Percentiles rank a stretch among this genome's conserved stretches.
Evolutionary conservation across 495 filamentous ascomycete species (phyloP).

Genomic region (Penicillium lividum): DNA sequence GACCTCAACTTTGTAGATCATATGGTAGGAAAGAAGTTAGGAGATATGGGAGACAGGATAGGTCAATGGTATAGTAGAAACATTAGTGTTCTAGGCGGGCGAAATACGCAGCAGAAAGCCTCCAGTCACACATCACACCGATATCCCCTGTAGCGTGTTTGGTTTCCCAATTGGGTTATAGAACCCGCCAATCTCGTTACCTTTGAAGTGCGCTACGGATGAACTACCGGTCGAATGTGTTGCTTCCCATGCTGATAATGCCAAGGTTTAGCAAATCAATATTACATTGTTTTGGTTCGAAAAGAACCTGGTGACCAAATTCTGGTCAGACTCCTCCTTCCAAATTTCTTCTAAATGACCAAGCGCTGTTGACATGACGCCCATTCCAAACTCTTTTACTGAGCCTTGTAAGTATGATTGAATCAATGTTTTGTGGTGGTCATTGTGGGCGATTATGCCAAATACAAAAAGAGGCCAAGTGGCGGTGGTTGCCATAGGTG

Average conservation of each 20-base stretch:
- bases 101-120: no score
- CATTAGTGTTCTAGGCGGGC: no score
- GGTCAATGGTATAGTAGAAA: no score
- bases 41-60: no score
- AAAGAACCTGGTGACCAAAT: constrained; percentile 16
- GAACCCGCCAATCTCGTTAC: not conserved
- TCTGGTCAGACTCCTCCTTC: constrained; percentile 3
- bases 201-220: not conserved
- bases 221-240: not conserved
- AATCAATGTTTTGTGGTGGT: constrained; percentile 8
- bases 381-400: constrained; percentile 18
- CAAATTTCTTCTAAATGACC: constrained; percentile 17
- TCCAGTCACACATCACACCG: not conserved
- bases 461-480: constrained; percentile 23
- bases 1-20: no score
- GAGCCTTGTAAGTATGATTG: constrained; percentile 12
- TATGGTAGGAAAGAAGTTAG: no score
- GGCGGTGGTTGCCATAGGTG: constrained; percentile 18
- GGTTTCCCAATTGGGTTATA: not conserved
- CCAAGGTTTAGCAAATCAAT: constrained; percentile 14
- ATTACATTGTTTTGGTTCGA: constrained; percentile 14
- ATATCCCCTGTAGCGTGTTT: not conserved
- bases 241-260: not conserved
- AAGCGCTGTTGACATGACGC: constrained; percentile 20
- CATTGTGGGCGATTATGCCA: constrained; percentile 8